Base-by-base conservation (phyloP, 805 yeast species). In the Teunomyces kruisii region DNA sequence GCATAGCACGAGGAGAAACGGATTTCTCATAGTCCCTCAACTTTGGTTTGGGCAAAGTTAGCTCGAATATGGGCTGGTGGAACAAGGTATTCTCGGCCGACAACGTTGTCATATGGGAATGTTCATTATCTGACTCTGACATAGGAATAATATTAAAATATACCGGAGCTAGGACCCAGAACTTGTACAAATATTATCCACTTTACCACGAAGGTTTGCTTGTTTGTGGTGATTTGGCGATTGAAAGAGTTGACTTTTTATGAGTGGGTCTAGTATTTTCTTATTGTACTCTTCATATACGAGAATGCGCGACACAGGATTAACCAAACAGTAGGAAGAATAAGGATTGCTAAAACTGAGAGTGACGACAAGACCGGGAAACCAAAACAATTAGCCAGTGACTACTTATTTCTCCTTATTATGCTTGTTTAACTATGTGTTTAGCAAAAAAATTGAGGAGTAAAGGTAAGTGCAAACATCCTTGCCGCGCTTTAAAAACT, bases 1-100 rank as follows among this genome's bases (percentile, higher is more conserved):
- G 35, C 47, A 61, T 53, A 47, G 62, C 71, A 39, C 62, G 48
- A 6, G 73, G 73, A 15, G 68, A 61, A 9, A 67, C 68, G 10
- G 70, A 63, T 27, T 68, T 51, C 30, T 67, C 70, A 17, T 56
- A 35, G 9, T 46, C 46, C 17, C 47, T 41, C 26, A 35, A 22
- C 17, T 35, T 35, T 24, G 38, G 33, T 9, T 38, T 46, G 38
- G 42, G 50, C 40, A 45, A 40, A 12, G 52, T 39, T 30, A 47
- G 39, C 24, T 40, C 42, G 44, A 58, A 59, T 3, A 49, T 47
- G 28, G 59, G 62, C 31, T 49, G 47, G 40, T 59, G 59, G 44
- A 59, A 57, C 31, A 50, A n/a, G 22, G 41, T 12, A 17, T 24
- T 16, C 24, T 41, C 38, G 19, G 28, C 31, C 26, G 41, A 39